Base-by-base conservation (phyloP, 2,329 filamentous ascomycete genomes). In the Coniochaeta sp. region DNA sequence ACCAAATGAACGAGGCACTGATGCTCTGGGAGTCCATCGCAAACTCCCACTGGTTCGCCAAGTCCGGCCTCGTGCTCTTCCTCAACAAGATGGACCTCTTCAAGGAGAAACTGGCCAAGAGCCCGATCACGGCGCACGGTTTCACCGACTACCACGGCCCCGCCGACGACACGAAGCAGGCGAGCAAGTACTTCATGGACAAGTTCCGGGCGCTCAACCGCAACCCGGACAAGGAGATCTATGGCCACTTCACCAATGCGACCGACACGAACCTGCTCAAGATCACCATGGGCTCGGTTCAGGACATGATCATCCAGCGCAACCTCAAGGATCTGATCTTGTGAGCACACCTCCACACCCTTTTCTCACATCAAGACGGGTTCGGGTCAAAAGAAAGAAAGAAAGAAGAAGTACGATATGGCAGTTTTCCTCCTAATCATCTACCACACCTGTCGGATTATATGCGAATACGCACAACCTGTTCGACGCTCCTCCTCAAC, bases 81-180 rank as follows among this genome's bases (percentile, higher is more conserved):
- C 77, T 92, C 54, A 92, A 91, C 77, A 92, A 92, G 74, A 91
- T 91, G 73, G 88, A 92, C 68, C 75, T 91, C 12, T 92, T 92
- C 77, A 86, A 82, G 66, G 82, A 85, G 62, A 92, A 92, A 72
- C 75, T 92, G 31, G 69, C 76, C 3, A 74, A 78, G 52, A 89
- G 84, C 57, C 85, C 87, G 3, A 86, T 92, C 58, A 82, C 81
- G 53, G 80, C 83, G 51, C 84, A 89, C 63, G 82, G 82, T 54
- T 91, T 91, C 70, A 86, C 86, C 38, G 88, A 92, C 63, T 92
- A 89, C 71, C 79, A 81, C 56, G 88, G 87, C 27, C 81, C 85
- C 9, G 71, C 82, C 31, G 80, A 82, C 57, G 86, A 90, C 66
- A 85, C 83, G 67, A 86, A 89, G 67, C 78, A 87, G 50, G 85